Conservation (phyloP, 148 eudicot genomes). For the Heliamphora exappendiculata region DNA sequence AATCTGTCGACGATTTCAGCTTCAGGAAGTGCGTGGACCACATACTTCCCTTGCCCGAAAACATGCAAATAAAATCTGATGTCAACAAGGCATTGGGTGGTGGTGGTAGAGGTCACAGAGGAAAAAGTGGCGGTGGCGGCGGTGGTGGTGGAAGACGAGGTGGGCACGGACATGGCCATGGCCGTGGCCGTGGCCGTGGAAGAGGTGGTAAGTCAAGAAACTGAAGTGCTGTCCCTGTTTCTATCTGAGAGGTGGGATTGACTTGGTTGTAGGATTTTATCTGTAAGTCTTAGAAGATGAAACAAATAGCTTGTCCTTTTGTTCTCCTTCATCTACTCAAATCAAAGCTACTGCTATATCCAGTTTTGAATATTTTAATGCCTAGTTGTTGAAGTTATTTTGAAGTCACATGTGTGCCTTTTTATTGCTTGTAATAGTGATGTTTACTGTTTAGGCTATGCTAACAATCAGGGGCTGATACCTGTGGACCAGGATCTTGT, state of each 20-base stretch:
- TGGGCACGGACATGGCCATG: slow-evolving; percentile 41
- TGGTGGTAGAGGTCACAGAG: slow-evolving; percentile 36
- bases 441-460: too few relatives aligned
- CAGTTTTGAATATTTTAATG: slow-evolving; percentile 6
- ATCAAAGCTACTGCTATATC: neutral
- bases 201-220: slow-evolving; percentile 53
- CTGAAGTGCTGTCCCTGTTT: slow-evolving; percentile 12
- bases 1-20: slow-evolving; percentile 78
- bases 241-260: neutral
- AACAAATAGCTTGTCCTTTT: neutral
- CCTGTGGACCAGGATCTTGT: too few relatives aligned
- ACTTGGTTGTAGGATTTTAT: neutral
- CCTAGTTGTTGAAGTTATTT: neutral
- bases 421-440: neutral
- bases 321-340: neutral
- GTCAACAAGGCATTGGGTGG: slow-evolving; percentile 54
- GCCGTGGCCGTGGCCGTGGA: slow-evolving; percentile 59
- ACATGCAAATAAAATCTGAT: slow-evolving; percentile 61
- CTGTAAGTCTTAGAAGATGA: neutral
- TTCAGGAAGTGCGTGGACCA: slow-evolving; percentile 93
- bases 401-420: neutral
- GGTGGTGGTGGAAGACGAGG: slow-evolving; percentile 10
- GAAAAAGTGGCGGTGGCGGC: slow-evolving; percentile 34
- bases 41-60: slow-evolving; percentile 83
- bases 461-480: too few relatives aligned